A percentile compares a stretch with the other conserved stretches of the same genome.
Evolutionary conservation across 106 monocot species (phyloP).

Genomic region (Agapanthus africanus): DNA sequence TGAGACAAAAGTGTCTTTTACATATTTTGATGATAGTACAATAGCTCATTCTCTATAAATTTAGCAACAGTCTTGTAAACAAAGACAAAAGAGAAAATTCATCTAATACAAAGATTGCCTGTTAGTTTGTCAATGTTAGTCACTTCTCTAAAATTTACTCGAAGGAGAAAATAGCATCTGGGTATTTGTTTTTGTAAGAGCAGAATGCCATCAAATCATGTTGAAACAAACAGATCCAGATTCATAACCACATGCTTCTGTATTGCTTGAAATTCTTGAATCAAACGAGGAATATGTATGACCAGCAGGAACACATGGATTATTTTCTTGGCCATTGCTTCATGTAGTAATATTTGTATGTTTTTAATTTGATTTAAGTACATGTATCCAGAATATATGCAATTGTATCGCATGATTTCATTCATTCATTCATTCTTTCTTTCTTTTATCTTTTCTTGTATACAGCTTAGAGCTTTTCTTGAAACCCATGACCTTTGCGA

Average conservation of each 20-base stretch:
- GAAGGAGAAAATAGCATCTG: not conserved
- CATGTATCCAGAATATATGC: no score
- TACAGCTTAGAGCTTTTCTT: slow-evolving; percentile 64
- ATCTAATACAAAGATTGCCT: not conserved
- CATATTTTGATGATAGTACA: not conserved
- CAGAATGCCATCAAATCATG: not conserved
- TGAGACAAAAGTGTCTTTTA: not conserved
- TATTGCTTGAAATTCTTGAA: not conserved
- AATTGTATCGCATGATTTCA: no score
- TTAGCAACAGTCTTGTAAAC: no score
- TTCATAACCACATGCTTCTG: not conserved
- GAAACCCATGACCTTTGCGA: slow-evolving; percentile 44
- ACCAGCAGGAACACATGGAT: no score
- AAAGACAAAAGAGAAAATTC: not conserved
- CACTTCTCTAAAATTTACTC: not conserved
- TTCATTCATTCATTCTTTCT: not conserved
- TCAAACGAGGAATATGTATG: not conserved
- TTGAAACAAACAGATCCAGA: not conserved
- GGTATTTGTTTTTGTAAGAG: not conserved
- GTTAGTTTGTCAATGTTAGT: not conserved
- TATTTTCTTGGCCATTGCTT: not conserved
- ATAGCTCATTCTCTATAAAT: not conserved
- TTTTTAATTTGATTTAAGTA: no score
- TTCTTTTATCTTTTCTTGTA: not conserved
- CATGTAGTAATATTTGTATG: not conserved